phyloP scores from a whole-genome alignment of 2,329 filamentous ascomycete species.

The Fusarium sublunatum region DNA sequence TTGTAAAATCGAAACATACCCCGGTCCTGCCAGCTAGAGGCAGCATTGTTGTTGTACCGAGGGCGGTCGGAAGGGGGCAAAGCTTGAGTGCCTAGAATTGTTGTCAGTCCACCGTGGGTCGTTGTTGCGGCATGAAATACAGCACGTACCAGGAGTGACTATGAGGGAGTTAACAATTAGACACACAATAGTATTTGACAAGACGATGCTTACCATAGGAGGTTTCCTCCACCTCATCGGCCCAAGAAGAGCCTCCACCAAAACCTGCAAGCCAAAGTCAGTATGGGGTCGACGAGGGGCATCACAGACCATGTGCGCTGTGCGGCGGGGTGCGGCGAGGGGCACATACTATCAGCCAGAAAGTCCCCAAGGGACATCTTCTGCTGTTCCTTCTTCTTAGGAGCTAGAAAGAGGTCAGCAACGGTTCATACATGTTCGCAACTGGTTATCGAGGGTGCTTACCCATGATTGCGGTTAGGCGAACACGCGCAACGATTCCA shows the following conservation, averaged over 20 bases:
- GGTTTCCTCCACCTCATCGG: constrained; percentile 97
- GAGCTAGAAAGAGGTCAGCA: constrained; percentile 67
- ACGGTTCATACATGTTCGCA: constrained; percentile 4
- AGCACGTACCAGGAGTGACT: constrained; percentile 52
- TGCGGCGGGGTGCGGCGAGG: constrained; percentile 47
- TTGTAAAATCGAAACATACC: constrained; percentile 49
- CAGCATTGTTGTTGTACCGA: constrained; percentile 48
- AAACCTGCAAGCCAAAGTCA: constrained; percentile 54
- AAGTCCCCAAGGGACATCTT: constrained; percentile 99
- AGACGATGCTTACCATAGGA: constrained; percentile 68
- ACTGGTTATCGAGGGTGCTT: constrained; percentile 46
- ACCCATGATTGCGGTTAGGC: constrained; percentile 71
- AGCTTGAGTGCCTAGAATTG: constrained; percentile 64
- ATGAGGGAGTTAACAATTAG: constrained; percentile 48
- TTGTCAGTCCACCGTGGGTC: constrained; percentile 42
- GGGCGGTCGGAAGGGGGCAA: constrained; percentile 63
- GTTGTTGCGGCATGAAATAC: constrained; percentile 18
- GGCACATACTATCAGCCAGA: constrained; percentile 84
- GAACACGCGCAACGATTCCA: constrained; percentile 60
- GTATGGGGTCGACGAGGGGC: constrained; percentile 39
- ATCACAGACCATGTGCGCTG: constrained; percentile 32
- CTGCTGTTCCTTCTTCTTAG: constrained; percentile 91
- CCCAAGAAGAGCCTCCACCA: constrained; percentile 89
- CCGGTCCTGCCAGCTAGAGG: constrained; percentile 57
- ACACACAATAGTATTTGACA: constrained; percentile 10